These are phyloP conservation scores for Cytospora leucostoma DNA, from an alignment of 2,329 filamentous ascomycete genomes.

Conservation along the genomic window DNA sequence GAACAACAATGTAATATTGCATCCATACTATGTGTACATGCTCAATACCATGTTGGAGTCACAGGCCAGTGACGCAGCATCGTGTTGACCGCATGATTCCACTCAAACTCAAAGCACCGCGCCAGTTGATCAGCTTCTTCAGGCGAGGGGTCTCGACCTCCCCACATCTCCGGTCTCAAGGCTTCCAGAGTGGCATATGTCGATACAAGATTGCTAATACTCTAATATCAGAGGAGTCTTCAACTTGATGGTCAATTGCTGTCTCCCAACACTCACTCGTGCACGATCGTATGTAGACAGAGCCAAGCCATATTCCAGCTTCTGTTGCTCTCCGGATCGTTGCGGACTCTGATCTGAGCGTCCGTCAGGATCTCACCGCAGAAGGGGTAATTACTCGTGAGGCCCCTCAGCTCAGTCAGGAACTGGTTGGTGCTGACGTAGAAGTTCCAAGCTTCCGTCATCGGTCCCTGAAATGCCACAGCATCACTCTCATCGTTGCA, in stretches of 20 bases:
- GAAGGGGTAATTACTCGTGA: slow-evolving; percentile 69
- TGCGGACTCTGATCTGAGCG: slow-evolving; percentile 63
- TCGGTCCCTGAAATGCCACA: slow-evolving; percentile 59
- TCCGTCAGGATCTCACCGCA: slow-evolving; percentile 65
- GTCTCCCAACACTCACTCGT: slow-evolving; percentile 55
- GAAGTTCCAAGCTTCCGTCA: slow-evolving; percentile 71
- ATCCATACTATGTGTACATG: not conserved
- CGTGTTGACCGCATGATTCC: slow-evolving; percentile 63
- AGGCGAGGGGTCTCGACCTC: slow-evolving; percentile 54
- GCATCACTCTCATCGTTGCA: slow-evolving; percentile 61
- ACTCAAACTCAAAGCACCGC: slow-evolving; percentile 65
- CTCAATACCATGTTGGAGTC: slow-evolving; percentile 58
- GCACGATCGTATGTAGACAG: slow-evolving; percentile 64
- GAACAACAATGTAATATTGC: too few relatives aligned
- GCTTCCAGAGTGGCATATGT: slow-evolving; percentile 64
- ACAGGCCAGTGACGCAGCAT: slow-evolving; percentile 70
- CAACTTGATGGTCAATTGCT: not conserved
- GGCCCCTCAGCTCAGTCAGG: slow-evolving; percentile 66
- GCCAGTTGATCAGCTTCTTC: slow-evolving; percentile 61
- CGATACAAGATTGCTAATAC: slow-evolving; percentile 57
- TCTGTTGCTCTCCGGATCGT: slow-evolving; percentile 64
- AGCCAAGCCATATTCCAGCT: slow-evolving; percentile 81
- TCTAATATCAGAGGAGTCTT: not conserved
- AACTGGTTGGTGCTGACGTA: slow-evolving; percentile 72
- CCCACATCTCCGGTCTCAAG: slow-evolving; percentile 70